Conservation (phyloP, 257 asterid species). For the Orobanche coerulescens region DNA sequence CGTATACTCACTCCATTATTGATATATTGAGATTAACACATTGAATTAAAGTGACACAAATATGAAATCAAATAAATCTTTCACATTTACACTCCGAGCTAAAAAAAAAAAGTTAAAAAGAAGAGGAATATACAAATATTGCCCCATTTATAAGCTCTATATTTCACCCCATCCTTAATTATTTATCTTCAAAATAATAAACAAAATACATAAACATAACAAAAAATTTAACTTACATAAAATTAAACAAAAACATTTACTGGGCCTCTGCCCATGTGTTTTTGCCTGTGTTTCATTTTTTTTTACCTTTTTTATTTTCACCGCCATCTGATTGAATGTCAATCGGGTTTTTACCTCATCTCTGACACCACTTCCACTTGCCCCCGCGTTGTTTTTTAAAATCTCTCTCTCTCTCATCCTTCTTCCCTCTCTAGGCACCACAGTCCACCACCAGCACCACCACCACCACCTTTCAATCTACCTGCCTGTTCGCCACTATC, state of each 20-base stretch:
- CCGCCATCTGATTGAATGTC: not conserved
- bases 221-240: constrained; percentile 19
- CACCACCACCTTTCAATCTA: constrained; percentile 22
- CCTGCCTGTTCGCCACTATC: constrained; percentile 58
- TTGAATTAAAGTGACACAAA: constrained; percentile 3
- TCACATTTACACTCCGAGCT: constrained; percentile 31
- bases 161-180: constrained; percentile 26
- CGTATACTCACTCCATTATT: too few species aligned
- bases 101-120: not conserved
- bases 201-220: constrained; percentile 23
- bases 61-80: constrained; percentile 19
- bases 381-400: constrained; percentile 23
- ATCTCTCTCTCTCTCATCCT: not conserved
- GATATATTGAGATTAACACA: too few species aligned
- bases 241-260: constrained; percentile 30
- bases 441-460: not conserved
- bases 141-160: constrained; percentile 21
- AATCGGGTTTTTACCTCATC: constrained; percentile 1
- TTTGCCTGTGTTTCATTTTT: not conserved
- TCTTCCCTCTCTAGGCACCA: constrained; percentile 10
- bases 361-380: constrained; percentile 24
- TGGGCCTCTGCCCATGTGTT: not conserved
- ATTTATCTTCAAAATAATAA: constrained; percentile 44
- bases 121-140: constrained; percentile 12
- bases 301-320: not conserved